Base-by-base conservation (phyloP, 1,139 yeast genomes). In the Saccharomyces hybrid region DNA sequence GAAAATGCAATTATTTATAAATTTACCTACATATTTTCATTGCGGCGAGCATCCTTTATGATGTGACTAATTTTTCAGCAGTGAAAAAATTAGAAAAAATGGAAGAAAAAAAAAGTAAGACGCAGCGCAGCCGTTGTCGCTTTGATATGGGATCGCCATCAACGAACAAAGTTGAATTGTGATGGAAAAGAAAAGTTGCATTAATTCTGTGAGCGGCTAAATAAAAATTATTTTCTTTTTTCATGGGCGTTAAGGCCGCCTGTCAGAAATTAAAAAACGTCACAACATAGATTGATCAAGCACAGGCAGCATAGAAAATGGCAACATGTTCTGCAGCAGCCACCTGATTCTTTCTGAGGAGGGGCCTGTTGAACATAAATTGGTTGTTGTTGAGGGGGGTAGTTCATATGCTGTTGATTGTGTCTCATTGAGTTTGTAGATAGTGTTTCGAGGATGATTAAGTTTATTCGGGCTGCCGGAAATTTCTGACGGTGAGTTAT, bases 21-120 rank as follows among this genome's bases (percentile, higher is more conserved):
- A 38, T 52, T 26, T 3, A 9, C 16, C 20, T 11, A 8, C 16
- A 34, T 16, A 14, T 16, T 9, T 38, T 20, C 5, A 20, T 3
- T 38, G 23, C 25, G 25, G 7, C 25, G 6, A 38, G 13, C 26
- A 38, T 38, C 26, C 25, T 9, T 20, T 38, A 3, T 13, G 44
- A 38, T 38, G 26, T 38, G 44, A 38, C 44, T 38, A 38, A 38
- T 38, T 9, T 6, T 38, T 20, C 7, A 38, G n/a, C 20, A 32
- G 9, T 32, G 38, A 14, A 32, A 32, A 32, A 1, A 13, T 32
- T 50, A 20, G 26, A 57, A 27, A 49, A 57, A 44, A 47, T 62
- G 58, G 47, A 61, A 58, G 53, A 63, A 61, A 48, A 59, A 48
- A 20, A 61, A 50, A 5, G 50, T 52, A 48, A 57, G 55, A 42